phyloP scores from a whole-genome alignment of 768 basidiomycete species.

The Xerocomus potaroensis region DNA sequence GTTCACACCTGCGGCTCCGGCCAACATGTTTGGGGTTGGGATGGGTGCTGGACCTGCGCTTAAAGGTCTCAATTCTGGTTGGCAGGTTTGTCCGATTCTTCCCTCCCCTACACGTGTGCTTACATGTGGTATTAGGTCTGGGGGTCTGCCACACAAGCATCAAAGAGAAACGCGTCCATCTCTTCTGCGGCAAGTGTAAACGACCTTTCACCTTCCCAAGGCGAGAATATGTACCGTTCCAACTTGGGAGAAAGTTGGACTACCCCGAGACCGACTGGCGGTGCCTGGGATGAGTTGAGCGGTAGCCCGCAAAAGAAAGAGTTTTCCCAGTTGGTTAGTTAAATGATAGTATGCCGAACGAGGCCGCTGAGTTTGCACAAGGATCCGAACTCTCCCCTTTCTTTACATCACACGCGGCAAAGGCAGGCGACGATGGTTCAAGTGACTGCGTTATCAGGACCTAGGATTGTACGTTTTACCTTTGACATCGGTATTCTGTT shows the following conservation, averaged over 20 bases:
- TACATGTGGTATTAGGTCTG: constrained; percentile 45
- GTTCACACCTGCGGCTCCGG: constrained; percentile 37
- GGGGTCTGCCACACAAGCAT: constrained; percentile 45
- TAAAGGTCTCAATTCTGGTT: constrained; percentile 55
- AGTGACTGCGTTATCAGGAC: constrained; percentile 34
- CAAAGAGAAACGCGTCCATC: constrained; percentile 57
- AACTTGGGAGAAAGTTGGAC: constrained; percentile 50
- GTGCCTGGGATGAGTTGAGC: constrained; percentile 56
- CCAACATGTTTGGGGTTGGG: constrained; percentile 51
- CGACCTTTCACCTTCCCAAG: constrained; percentile 43
- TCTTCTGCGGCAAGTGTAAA: constrained; percentile 54
- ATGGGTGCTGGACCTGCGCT: constrained; percentile 45
- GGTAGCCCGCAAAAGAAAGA: constrained; percentile 50
- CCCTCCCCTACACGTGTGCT: constrained; percentile 5
- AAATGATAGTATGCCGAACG: constrained; percentile 2
- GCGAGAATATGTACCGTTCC: constrained; percentile 45
- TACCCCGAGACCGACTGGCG: constrained; percentile 46
- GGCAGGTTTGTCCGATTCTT: constrained; percentile 51
- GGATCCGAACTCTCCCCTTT: constrained; percentile 41
- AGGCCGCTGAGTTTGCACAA: constrained; percentile 23
- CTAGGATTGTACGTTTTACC: constrained; percentile 37
- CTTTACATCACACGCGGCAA: constrained; percentile 43
- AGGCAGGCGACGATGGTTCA: constrained; percentile 41
- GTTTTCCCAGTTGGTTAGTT: constrained; percentile 44
- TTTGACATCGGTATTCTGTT: constrained; percentile 8